Evolutionary conservation across 2,329 filamentous ascomycete genomes (phyloP).

Genomic region (Akanthomyces lecanii): DNA sequence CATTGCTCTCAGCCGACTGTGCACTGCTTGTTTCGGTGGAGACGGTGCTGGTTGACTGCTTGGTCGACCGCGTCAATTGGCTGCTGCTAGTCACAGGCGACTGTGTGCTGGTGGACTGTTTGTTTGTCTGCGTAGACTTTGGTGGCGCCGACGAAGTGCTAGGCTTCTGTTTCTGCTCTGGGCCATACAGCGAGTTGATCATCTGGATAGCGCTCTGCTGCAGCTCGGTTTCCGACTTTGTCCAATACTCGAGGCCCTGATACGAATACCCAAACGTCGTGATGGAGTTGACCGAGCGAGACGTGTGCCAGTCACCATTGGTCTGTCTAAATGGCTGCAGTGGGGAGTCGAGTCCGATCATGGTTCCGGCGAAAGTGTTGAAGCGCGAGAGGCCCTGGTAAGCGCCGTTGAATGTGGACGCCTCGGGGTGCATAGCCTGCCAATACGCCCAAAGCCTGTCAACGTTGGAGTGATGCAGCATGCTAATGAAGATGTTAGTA

Average conservation of each 20-base stretch:
- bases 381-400: constrained; percentile 37
- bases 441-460: constrained; percentile 59
- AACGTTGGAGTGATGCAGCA: constrained; percentile 54
- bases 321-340: constrained; percentile 48
- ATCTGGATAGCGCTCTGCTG: constrained; percentile 26
- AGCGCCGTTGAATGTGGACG: constrained; percentile 32
- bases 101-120: neutral
- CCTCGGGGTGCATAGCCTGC: constrained; percentile 39
- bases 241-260: constrained; percentile 35
- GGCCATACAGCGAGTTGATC: constrained; percentile 34
- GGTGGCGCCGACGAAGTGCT: neutral
- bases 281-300: constrained; percentile 30
- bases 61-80: neutral
- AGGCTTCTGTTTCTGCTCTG: neutral
- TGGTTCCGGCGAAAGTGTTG: constrained; percentile 36
- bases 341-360: constrained; percentile 39
- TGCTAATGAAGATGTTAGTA: constrained; percentile 23
- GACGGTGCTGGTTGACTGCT: neutral
- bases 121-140: neutral
- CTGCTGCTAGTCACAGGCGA: neutral
- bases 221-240: constrained; percentile 30
- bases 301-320: constrained; percentile 40
- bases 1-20: no score
- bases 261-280: constrained; percentile 37
- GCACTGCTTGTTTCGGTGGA: neutral